Evolutionary conservation across 176 grass and related monocot genomes (phyloP).

Genomic region (Musa schizocarpa): DNA sequence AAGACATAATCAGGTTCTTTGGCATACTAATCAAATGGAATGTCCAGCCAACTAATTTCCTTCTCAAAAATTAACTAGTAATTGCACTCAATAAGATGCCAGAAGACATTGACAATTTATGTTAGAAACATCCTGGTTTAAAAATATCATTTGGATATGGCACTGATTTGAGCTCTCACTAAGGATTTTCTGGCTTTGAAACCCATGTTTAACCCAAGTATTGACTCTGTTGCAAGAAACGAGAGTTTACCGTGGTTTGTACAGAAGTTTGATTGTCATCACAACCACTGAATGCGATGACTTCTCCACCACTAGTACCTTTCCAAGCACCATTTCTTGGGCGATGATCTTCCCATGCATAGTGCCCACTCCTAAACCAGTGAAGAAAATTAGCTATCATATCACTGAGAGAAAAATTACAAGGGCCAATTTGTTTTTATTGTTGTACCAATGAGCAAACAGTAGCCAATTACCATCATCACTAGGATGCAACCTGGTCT

Average conservation of each 20-base stretch:
- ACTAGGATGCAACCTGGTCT: no score
- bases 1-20: no score
- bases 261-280: constrained; percentile 90
- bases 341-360: constrained; percentile 92
- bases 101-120: no score
- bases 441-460: no score
- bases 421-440: background rate
- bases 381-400: constrained; percentile 4
- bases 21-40: no score
- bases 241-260: constrained; percentile 70
- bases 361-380: constrained; percentile 54
- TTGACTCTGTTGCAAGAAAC: constrained; percentile 13
- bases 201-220: background rate
- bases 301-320: constrained; percentile 88
- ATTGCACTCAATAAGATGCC: no score
- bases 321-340: constrained; percentile 84
- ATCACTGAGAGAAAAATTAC: background rate
- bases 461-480: background rate
- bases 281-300: constrained; percentile 91
- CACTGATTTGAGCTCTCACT: background rate
- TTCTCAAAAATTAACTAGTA: no score
- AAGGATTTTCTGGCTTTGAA: background rate
- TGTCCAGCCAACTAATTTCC: no score
- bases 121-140: no score
- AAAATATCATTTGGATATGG: background rate